Evolutionary conservation across 305 asterid genomes (phyloP).

Genomic region (Ilex paraguariensis): DNA sequence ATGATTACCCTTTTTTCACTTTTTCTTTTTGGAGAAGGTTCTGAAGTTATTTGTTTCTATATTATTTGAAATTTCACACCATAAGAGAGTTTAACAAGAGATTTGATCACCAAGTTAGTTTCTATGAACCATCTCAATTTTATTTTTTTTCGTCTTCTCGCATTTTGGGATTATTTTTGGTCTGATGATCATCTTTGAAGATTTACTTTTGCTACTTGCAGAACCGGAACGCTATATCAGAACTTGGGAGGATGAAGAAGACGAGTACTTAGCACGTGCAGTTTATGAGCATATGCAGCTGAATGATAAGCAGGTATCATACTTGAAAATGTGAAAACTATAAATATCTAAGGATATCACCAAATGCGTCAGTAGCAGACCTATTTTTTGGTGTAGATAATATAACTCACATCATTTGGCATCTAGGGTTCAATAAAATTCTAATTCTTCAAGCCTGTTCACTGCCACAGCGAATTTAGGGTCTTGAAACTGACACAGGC

Average conservation of each 20-base stretch:
- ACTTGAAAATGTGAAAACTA: slow-evolving; percentile 8
- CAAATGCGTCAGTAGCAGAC: too few relatives aligned
- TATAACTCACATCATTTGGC: too few relatives aligned
- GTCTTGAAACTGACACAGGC: too few relatives aligned
- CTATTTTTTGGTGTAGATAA: too few relatives aligned
- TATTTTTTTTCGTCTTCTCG: slow-evolving; percentile 7
- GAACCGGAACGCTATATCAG: slow-evolving; percentile 28
- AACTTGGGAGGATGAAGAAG: slow-evolving; percentile 92
- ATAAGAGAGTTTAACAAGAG: too few relatives aligned
- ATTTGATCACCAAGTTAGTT: too few relatives aligned
- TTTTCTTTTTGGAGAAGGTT: too few relatives aligned
- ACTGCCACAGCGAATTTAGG: too few relatives aligned
- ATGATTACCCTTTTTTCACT: too few relatives aligned
- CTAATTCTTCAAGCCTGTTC: too few relatives aligned
- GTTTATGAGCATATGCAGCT: slow-evolving; percentile 83
- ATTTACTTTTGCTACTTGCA: slow-evolving; percentile 34
- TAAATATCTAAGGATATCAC: not conserved
- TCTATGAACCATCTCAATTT: not conserved
- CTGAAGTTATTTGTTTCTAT: not conserved
- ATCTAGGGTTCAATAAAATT: too few relatives aligned
- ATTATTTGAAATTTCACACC: not conserved
- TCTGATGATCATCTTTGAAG: slow-evolving; percentile 17
- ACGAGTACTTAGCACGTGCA: slow-evolving; percentile 69
- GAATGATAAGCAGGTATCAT: slow-evolving; percentile 56
- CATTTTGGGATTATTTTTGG: slow-evolving; percentile 4